phyloP scores from a whole-genome alignment of 73 alveolate genomes.

The Blepharisma japonicum region DNA sequence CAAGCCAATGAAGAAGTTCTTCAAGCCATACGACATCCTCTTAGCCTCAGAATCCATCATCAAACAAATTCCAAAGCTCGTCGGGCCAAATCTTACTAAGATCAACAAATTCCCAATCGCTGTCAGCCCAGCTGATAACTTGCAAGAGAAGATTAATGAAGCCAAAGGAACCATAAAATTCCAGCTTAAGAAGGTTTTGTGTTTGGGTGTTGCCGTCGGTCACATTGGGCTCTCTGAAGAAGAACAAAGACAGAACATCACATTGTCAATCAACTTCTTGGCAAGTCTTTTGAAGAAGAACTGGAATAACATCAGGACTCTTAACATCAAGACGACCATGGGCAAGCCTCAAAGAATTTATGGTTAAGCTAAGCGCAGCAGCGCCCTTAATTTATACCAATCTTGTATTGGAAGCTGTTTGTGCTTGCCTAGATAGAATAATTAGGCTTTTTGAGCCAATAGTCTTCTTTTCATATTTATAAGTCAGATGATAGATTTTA shows the following conservation, averaged over 20 bases:
- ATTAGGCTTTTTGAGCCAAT: too few species aligned
- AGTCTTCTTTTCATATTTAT: too few species aligned
- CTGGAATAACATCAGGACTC: conserved; percentile 93
- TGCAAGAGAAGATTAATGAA: conserved; percentile 89
- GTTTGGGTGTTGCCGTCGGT: conserved; percentile 95
- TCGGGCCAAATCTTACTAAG: conserved; percentile 93
- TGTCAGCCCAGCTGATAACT: conserved; percentile 88
- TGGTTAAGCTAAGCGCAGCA: conserved; percentile 46
- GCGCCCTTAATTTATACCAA: too few species aligned
- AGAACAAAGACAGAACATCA: conserved; percentile 92
- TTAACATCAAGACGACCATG: conserved; percentile 97
- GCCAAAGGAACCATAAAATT: conserved; percentile 92
- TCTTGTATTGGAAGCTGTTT: neutral
- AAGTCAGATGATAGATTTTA: too few species aligned
- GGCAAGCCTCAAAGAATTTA: conserved; percentile 90
- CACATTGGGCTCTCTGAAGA: conserved; percentile 90
- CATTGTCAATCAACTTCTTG: conserved; percentile 89
- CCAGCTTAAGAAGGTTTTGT: conserved; percentile 95
- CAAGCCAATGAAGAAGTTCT: conserved; percentile 96
- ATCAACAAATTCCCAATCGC: conserved; percentile 97
- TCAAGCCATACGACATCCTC: conserved; percentile 90
- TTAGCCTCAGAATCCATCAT: conserved; percentile 95
- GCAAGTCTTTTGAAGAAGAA: conserved; percentile 96
- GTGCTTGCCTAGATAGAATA: too few species aligned
- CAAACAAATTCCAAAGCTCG: conserved; percentile 94